Evolutionary conservation across 1,139 yeast genomes (phyloP), one percentile per base, ranked within the genome.

Genomic region (Yamadazyma sp.): DNA sequence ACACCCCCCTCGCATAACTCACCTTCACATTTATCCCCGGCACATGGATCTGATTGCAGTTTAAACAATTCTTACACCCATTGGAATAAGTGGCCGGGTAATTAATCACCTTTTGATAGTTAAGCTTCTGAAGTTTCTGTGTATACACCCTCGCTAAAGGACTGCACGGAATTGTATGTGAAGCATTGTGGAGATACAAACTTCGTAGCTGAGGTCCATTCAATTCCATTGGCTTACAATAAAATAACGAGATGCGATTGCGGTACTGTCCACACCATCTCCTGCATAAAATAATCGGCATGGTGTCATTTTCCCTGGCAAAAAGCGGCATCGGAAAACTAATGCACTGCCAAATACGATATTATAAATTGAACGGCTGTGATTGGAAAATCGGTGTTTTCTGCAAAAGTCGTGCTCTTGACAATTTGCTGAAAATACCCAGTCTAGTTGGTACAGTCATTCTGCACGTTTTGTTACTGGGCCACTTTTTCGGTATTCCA

Each of bases 11-110:
- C 2, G 12, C 7, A 5, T 29, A 48, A 39, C 51, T 35, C 18
- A 49, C 52, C 52, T 24, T 51, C 18, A 68, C 53, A 18, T 71
- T 78, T 16, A 70, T 40, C 0, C 79, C 79, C 0, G 82, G 76
- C 1, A 79, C 58, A 34, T 62, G 59, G 3, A 74, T 49, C 4
- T 57, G 48, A 2, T 76, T 75, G 53, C 86, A 79, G 12, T 52
- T 48, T 1, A 56, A 51, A 47, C 86, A 80, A 46, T 67, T 68
- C 45, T 66, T 71, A 13, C 31, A 15, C 2, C 52, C 52, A 33
- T 50, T 54, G 6, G 47, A 40, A 38, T 49, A 38, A 7, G 41
- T 24, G 0, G 51, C 52, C 0, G 75, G 71, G 21, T 65, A 48
- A 30, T 54, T 59, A 30, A 67, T 52, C 21, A 48, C 43, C 37